Evolutionary conservation across 306 rosid species (phyloP).

Genomic region (Trifolium subterraneum): DNA sequence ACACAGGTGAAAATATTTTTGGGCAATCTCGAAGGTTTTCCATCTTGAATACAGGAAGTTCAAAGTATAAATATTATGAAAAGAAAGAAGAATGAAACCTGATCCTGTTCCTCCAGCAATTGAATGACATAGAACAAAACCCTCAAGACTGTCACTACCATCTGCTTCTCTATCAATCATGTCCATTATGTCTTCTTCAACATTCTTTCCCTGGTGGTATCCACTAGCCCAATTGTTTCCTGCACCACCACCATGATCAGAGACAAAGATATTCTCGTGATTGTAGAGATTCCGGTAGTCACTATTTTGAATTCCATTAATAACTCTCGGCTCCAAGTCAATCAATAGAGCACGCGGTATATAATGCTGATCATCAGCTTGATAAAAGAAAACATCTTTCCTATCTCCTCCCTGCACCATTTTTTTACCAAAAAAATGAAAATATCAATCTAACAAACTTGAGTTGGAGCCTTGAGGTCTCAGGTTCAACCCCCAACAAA

Average conservation of each 20-base stretch:
- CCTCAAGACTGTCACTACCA: slow-evolving; percentile 99
- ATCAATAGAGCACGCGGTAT: slow-evolving; percentile 91
- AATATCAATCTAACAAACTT: no score
- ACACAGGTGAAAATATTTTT: slow-evolving; percentile 25
- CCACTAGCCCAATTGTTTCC: slow-evolving; percentile 99
- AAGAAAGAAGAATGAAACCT: slow-evolving; percentile 59
- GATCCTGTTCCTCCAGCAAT: slow-evolving; percentile 99
- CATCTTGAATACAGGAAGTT: slow-evolving; percentile 21
- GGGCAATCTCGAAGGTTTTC: slow-evolving; percentile 26
- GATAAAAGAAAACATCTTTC: slow-evolving; percentile 95
- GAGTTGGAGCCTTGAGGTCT: no score
- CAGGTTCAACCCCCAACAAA: no score
- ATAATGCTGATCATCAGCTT: slow-evolving; percentile 99
- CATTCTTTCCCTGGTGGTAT: slow-evolving; percentile 96
- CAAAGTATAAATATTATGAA: slow-evolving; percentile 2
- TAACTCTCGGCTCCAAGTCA: slow-evolving; percentile 96
- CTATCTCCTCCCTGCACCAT: slow-evolving; percentile 79
- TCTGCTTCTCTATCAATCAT: slow-evolving; percentile 99
- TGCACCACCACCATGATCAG: slow-evolving; percentile 98
- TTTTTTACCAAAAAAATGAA: no score
- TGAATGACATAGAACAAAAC: slow-evolving; percentile 97
- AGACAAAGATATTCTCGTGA: slow-evolving; percentile 88
- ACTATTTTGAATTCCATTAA: slow-evolving; percentile 92
- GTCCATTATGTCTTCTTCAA: slow-evolving; percentile 99
- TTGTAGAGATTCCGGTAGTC: slow-evolving; percentile 94